phyloP scores from a whole-genome alignment of 2,329 filamentous ascomycete genomes.

The Hyphodiscus sp. region DNA sequence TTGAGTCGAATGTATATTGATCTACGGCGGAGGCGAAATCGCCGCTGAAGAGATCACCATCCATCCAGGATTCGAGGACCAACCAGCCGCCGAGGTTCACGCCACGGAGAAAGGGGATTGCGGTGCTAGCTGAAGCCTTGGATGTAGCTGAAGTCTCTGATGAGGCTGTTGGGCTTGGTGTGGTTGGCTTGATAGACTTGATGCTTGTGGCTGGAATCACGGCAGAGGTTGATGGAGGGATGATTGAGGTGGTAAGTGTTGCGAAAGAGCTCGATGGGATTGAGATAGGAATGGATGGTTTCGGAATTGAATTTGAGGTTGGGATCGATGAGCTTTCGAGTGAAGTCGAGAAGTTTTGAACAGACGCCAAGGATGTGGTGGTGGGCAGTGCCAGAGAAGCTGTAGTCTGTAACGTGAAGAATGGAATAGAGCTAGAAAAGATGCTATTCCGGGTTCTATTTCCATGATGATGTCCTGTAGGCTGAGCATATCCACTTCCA shows the following conservation, averaged over 20 bases:
- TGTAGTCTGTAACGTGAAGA: neutral
- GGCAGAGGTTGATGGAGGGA: too few relatives aligned
- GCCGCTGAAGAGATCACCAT: constrained; percentile 28
- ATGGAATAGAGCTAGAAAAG: neutral
- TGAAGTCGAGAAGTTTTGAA: neutral
- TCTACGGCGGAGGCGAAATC: constrained; percentile 29
- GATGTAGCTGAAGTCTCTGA: neutral
- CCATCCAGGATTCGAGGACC: constrained; percentile 37
- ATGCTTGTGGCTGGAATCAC: too few relatives aligned
- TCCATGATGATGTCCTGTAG: constrained; percentile 4
- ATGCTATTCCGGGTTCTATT: constrained; percentile 1
- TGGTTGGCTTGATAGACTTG: neutral
- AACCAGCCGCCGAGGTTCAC: constrained; percentile 33
- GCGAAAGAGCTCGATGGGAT: neutral
- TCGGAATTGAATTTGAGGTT: too few relatives aligned
- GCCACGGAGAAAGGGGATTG: constrained; percentile 29
- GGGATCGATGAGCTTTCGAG: neutral
- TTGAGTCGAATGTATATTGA: constrained; percentile 34
- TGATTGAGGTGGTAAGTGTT: neutral
- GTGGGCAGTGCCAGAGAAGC: too few relatives aligned
- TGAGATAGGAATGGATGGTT: neutral
- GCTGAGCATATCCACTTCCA: constrained; percentile 9
- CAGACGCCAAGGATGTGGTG: neutral
- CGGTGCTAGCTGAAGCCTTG: neutral
- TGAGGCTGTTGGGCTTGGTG: neutral